phyloP scores from a whole-genome alignment of 106 monocot genomes.

The Apostasia shenzhenica region DNA sequence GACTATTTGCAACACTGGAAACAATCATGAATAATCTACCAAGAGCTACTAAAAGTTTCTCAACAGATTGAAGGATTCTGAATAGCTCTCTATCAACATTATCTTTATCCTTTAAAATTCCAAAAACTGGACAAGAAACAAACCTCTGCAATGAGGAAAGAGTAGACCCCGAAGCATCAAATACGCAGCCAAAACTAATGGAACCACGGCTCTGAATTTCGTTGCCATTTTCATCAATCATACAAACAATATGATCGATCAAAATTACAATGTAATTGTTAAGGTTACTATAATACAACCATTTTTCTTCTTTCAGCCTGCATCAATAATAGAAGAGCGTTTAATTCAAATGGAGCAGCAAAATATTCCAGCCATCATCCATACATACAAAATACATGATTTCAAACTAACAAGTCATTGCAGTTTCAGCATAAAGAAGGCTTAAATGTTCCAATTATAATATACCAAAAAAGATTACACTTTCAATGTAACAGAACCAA shows the following conservation, averaged over 20 bases:
- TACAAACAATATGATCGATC: constrained; percentile 31
- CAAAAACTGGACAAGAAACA: constrained; percentile 52
- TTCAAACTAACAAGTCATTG: too few relatives aligned
- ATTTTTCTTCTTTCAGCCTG: constrained; percentile 39
- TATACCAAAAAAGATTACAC: too few relatives aligned
- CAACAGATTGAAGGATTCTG: constrained; percentile 33
- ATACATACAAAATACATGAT: background rate
- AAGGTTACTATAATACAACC: constrained; percentile 13
- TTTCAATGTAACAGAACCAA: too few relatives aligned
- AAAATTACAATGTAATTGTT: constrained; percentile 28
- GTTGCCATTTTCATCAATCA: constrained; percentile 40
- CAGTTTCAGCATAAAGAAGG: too few relatives aligned
- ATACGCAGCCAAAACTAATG: constrained; percentile 16
- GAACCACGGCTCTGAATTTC: constrained; percentile 29
- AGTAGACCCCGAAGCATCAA: constrained; percentile 39
- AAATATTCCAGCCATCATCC: background rate
- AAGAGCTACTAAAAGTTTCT: constrained; percentile 53
- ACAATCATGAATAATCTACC: constrained; percentile 29
- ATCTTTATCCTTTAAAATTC: constrained; percentile 12
- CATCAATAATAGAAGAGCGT: constrained; percentile 4
- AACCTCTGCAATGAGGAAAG: constrained; percentile 45
- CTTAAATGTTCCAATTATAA: too few relatives aligned
- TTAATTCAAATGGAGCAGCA: background rate
- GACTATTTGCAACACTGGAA: constrained; percentile 11
- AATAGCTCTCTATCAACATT: constrained; percentile 11